Conservation (phyloP, 768 basidiomycete species). For the Pulveroboletus sp. region DNA sequence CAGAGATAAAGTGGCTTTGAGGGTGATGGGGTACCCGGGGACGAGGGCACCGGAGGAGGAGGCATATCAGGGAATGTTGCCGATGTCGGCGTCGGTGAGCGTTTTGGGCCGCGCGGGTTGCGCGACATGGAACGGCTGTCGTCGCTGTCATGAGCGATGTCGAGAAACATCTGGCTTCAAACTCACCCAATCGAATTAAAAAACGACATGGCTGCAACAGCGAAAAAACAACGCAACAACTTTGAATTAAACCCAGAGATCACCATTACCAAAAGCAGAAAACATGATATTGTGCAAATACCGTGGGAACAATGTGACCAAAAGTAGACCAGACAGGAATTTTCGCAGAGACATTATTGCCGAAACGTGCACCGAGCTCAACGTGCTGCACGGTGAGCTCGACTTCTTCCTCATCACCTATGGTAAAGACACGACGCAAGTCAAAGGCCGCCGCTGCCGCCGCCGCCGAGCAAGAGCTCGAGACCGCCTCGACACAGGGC, state of each 20-base stretch:
- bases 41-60: conserved; percentile 39
- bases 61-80: conserved; percentile 50
- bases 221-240: not conserved
- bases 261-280: conserved; percentile 5
- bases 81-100: conserved; percentile 74
- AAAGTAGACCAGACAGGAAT: not conserved
- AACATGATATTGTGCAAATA: conserved; percentile 3
- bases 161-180: not conserved
- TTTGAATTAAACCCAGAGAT: not conserved
- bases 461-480: conserved; percentile 29
- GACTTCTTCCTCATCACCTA: conserved; percentile 13
- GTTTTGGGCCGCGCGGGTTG: conserved; percentile 64
- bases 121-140: conserved; percentile 73
- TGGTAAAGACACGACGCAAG: conserved; percentile 60
- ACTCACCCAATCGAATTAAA: conserved; percentile 79
- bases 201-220: conserved; percentile 58
- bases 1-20: conserved; percentile 83
- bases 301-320: conserved; percentile 16
- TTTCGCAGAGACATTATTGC: conserved; percentile 10
- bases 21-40: conserved; percentile 28
- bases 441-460: conserved; percentile 50
- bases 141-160: conserved; percentile 2
- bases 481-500: conserved; percentile 32
- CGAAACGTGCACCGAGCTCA: conserved; percentile 29
- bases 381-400: conserved; percentile 36